These are phyloP conservation scores for Coemansia sp. DNA, from an alignment of 192 early-diverging fungal genomes.

Conservation along the genomic window DNA sequence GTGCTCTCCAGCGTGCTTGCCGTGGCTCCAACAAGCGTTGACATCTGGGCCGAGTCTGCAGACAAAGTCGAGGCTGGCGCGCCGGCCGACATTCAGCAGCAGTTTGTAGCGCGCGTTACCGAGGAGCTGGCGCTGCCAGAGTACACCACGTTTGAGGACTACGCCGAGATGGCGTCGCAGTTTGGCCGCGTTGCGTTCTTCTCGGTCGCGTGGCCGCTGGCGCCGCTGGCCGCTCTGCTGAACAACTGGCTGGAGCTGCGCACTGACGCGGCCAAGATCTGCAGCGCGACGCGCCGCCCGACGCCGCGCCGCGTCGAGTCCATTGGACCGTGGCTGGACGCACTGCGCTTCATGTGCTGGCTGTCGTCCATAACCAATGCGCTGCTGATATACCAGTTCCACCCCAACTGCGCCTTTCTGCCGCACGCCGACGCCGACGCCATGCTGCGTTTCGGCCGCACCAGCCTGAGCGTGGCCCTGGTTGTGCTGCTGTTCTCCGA, in stretches of 20 bases:
- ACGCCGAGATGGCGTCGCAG: constrained; percentile 91
- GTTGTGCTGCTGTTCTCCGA: constrained; percentile 50
- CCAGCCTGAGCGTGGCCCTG: constrained; percentile 45
- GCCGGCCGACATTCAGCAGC: constrained; percentile 21
- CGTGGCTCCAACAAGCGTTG: constrained; percentile 7
- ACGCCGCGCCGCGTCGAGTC: constrained; percentile 69
- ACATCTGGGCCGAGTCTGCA: constrained; percentile 17
- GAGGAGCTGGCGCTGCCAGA: constrained; percentile 57
- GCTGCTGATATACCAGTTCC: constrained; percentile 56
- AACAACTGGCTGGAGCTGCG: constrained; percentile 94
- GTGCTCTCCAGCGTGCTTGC: no score
- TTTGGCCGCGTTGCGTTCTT: constrained; percentile 89
- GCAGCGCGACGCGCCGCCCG: constrained; percentile 69
- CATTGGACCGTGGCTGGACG: constrained; percentile 76
- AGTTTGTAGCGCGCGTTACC: constrained; percentile 37
- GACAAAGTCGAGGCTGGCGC: constrained; percentile 6
- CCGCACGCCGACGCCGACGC: constrained; percentile 25
- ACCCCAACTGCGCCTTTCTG: constrained; percentile 28
- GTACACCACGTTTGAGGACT: constrained; percentile 86
- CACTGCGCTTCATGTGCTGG: constrained; percentile 58
- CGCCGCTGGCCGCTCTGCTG: constrained; percentile 74
- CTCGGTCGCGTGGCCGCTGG: constrained; percentile 81
- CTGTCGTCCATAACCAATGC: constrained; percentile 56
- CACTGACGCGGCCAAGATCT: constrained; percentile 89
- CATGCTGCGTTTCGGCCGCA: constrained; percentile 45